phyloP scores from a whole-genome alignment of 2,329 filamentous ascomycete genomes.

The Ophiostoma tasmaniense region DNA sequence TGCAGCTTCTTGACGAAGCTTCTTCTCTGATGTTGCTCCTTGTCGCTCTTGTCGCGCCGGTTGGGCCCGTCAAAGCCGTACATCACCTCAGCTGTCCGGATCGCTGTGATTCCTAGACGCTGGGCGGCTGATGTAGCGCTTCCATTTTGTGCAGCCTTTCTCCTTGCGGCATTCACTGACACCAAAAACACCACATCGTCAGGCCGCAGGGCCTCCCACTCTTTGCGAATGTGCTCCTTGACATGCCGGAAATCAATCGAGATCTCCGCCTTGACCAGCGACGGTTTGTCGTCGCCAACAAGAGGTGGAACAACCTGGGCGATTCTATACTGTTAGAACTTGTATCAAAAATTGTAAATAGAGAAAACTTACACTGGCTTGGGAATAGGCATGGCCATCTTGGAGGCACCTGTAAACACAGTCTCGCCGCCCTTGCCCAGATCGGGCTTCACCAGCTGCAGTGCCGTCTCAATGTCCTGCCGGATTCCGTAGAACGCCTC shows the following conservation, averaged over 20 bases:
- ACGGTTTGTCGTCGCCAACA: constrained; percentile 77
- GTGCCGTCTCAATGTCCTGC: constrained; percentile 75
- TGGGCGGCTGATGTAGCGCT: constrained; percentile 20
- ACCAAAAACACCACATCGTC: constrained; percentile 89
- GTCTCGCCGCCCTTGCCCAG: constrained; percentile 55
- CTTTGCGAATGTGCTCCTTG: constrained; percentile 64
- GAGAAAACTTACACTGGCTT: constrained; percentile 54
- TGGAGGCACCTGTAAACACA: constrained; percentile 74
- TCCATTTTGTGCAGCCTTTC: constrained; percentile 22
- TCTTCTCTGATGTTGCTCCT: constrained; percentile 42
- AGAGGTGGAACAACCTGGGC: constrained; percentile 75
- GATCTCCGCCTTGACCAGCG: constrained; percentile 78
- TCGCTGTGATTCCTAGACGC: constrained; percentile 56
- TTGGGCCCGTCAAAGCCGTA: constrained; percentile 83
- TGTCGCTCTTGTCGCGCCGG: constrained; percentile 52
- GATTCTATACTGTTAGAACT: constrained; percentile 30
- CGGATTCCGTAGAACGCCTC: constrained; percentile 92
- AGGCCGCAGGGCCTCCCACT: constrained; percentile 82
- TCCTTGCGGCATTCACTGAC: constrained; percentile 56
- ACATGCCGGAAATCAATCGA: constrained; percentile 72
- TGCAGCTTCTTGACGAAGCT: constrained; percentile 61
- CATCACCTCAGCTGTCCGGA: constrained; percentile 78
- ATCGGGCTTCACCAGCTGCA: constrained; percentile 71
- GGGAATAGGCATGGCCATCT: constrained; percentile 80
- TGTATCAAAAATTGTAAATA: constrained; percentile 21